Conservation (phyloP, 2,329 filamentous ascomycete species). For the Bipolaris cookei region DNA sequence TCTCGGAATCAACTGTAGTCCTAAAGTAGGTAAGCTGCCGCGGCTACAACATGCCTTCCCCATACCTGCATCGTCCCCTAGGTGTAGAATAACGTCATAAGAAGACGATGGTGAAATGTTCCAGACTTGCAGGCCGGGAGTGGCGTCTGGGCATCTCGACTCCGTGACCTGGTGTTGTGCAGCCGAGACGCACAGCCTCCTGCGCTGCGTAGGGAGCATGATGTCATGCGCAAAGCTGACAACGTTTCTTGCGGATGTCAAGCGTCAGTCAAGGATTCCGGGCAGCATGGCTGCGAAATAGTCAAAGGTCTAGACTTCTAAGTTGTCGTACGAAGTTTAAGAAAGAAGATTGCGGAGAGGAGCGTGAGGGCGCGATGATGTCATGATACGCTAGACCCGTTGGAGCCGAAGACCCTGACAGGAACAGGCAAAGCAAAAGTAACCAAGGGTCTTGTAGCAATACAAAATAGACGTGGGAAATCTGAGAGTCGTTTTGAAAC, state of each 20-base stretch:
- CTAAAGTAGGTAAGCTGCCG: background rate
- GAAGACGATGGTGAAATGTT: background rate
- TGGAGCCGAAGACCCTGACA: background rate
- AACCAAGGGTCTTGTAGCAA: too few species aligned
- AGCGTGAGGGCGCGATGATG: conserved; percentile 2
- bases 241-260: background rate
- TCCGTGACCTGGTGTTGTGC: conserved; percentile 4
- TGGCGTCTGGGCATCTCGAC: conserved; percentile 3
- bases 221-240: conserved; percentile 20
- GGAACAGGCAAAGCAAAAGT: too few species aligned
- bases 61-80: background rate
- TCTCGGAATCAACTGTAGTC: background rate
- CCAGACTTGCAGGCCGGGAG: background rate
- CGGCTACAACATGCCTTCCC: background rate
- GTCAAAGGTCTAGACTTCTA: conserved; percentile 12
- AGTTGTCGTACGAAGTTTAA: background rate
- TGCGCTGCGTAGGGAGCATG: conserved; percentile 9
- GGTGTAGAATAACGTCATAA: conserved; percentile 4
- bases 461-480: background rate
- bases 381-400: conserved; percentile 1
- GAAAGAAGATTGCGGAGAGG: background rate
- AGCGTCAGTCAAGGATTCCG: too few species aligned
- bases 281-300: background rate
- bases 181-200: conserved; percentile 12
- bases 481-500: background rate